Percentiles rank a stretch among this genome's conserved stretches.
These are phyloP conservation scores for Triangularia verruculosa DNA, from an alignment of 2,329 filamentous ascomycete genomes.

Conservation along the genomic window DNA sequence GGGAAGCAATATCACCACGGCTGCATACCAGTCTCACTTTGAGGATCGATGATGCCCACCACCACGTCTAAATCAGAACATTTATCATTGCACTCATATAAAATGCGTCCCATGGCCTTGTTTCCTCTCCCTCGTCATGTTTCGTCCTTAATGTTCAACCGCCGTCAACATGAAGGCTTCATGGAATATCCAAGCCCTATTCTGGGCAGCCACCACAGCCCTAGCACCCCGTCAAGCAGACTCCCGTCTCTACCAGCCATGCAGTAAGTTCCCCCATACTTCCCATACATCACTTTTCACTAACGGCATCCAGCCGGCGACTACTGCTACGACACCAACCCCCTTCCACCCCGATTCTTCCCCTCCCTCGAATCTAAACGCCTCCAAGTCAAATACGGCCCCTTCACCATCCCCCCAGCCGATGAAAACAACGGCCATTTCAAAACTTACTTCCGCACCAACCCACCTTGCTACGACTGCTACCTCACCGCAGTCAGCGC, in stretches of 20 bases:
- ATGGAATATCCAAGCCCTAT: neutral
- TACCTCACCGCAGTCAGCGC: constrained; percentile 29
- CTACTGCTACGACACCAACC: constrained; percentile 1
- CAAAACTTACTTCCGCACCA: constrained; percentile 8
- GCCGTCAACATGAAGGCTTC: neutral
- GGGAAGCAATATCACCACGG: neutral
- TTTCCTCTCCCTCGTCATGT: neutral
- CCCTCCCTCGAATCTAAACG: constrained; percentile 19
- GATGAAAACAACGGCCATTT: constrained; percentile 20
- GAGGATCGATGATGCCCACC: neutral
- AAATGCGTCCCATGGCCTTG: neutral
- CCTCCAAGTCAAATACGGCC: constrained; percentile 23
- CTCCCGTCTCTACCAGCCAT: neutral
- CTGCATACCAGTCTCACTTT: neutral
- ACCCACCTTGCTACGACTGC: constrained; percentile 27
- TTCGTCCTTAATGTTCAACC: neutral
- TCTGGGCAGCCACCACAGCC: neutral
- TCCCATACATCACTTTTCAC: neutral
- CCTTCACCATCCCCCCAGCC: constrained; percentile 22
- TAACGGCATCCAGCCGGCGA: neutral
- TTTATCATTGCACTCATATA: neutral
- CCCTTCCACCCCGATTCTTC: constrained; percentile 20
- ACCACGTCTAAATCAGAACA: neutral
- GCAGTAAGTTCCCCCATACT: constrained; percentile 3
- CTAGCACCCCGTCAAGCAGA: neutral